Base-by-base conservation (phyloP, 371 early-diverging fungal genomes). In the Cokeromyces recurvatus region DNA sequence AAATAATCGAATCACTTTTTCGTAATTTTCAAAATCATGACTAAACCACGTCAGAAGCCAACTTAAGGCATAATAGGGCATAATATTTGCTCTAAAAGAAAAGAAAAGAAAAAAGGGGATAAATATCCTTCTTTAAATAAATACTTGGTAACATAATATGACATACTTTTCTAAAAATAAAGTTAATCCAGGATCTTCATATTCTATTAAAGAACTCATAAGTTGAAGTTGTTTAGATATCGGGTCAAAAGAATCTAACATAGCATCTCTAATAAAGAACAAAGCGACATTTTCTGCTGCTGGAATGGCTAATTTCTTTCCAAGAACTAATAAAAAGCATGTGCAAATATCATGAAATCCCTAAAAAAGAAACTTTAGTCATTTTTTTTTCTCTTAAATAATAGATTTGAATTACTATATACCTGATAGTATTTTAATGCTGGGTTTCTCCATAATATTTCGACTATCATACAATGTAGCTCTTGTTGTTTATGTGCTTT, bases 11-110 rank as follows among this genome's bases (percentile, higher is more conserved):
- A 81, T 64, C 19, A 85, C 68, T 29, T 72, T 74, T 32, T 60
- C 63, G 37, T 85, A 77, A 51, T 73, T 70, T 21, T 64, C 61
- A 31, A 92, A 48, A 55, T 91, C 85, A 58, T 93, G 94, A 19
- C 87, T 82, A 53, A 81, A 89, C 94, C 94, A 93, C 10, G 92
- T 89, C 32, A 92, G 63, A 32, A 91, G 68, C 92, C 92, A 92
- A 54, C 86, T 84, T 31, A 93, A 56, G 11, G 86, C 85, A 62
- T 87, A 93, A 57, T 84, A 89, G 14, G 91, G 88, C 52, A 84
- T 81, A 15, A 87, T 71, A 31, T 70, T 65, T 31, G 58, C 56
- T 37, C 69, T 64, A 44, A 14, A 24, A n/a, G n/a, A n/a, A n/a
- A n/a, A n/a, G n/a, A n/a, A n/a, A n/a, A n/a, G n/a, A 14, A 34